Conservation (phyloP, 2,329 filamentous ascomycete species). For the Sclerotinia trifoliorum region DNA sequence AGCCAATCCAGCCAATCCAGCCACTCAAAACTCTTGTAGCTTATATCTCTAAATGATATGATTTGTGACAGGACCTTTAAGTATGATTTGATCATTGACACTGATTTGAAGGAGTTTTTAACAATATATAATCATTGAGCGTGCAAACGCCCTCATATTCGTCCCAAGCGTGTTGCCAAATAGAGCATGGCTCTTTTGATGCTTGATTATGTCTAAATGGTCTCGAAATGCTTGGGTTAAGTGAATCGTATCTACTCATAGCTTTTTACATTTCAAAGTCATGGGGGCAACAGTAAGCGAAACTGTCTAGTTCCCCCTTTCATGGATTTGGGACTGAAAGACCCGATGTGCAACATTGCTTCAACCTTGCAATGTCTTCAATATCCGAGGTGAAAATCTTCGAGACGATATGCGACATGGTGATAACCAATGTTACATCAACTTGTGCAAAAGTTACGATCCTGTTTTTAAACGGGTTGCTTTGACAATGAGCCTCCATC, state of each 20-base stretch:
- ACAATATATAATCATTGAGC: not conserved
- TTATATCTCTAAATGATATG: not conserved
- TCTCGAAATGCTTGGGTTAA: not conserved
- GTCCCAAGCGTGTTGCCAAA: too few relatives aligned
- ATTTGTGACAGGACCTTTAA: not conserved
- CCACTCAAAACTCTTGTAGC: not conserved
- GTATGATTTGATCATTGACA: not conserved
- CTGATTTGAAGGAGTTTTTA: not conserved
- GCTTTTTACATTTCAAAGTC: not conserved
- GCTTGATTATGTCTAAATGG: not conserved
- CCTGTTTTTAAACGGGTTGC: not conserved
- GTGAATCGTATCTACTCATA: not conserved
- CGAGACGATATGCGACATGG: not conserved
- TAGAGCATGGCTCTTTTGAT: not conserved
- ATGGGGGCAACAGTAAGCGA: not conserved
- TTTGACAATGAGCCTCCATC: not conserved
- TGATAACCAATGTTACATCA: constrained; percentile 10
- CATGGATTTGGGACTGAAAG: constrained; percentile 1
- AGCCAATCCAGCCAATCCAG: too few relatives aligned
- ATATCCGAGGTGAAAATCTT: not conserved
- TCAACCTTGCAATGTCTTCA: constrained; percentile 3
- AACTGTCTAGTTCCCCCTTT: not conserved
- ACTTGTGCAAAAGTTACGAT: not conserved
- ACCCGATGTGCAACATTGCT: constrained; percentile 16
- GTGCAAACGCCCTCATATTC: not conserved